Conservation (phyloP, 345 rosid genomes). For the Salix suchowensis region DNA sequence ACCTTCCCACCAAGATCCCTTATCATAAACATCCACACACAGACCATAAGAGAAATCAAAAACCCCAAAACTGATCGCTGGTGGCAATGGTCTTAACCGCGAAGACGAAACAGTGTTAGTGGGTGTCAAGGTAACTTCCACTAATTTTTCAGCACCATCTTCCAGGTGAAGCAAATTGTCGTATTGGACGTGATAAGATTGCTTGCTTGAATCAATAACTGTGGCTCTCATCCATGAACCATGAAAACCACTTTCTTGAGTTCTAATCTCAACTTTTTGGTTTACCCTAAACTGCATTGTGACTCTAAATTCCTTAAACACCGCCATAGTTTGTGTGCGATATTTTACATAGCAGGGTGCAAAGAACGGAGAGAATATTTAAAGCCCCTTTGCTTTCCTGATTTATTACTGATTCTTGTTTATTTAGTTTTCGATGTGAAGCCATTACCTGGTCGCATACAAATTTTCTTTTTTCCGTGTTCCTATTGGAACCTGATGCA, state of each 20-base stretch:
- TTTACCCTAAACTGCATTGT: not conserved
- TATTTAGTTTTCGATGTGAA: no score
- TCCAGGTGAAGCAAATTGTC: not conserved
- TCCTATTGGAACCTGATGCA: no score
- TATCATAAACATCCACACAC: constrained; percentile 1
- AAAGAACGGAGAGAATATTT: no score
- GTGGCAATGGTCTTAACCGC: constrained; percentile 5
- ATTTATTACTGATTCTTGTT: no score
- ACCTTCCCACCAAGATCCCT: constrained; percentile 11
- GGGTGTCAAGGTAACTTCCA: not conserved
- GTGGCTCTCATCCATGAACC: constrained; percentile 10
- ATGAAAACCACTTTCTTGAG: not conserved
- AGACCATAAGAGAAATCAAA: constrained; percentile 6
- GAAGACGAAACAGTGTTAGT: not conserved
- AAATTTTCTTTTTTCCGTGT: no score
- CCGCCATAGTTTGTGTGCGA: not conserved
- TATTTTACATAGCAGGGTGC: no score
- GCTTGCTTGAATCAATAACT: not conserved
- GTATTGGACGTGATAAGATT: not conserved
- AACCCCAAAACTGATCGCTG: not conserved
- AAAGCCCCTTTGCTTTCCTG: no score
- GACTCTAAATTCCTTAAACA: not conserved
- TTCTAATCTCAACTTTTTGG: not conserved
- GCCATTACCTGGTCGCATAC: no score
- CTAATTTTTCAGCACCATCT: not conserved